These are phyloP conservation scores for Amauroascus niger DNA, from an alignment of 2,329 filamentous ascomycete genomes.

Conservation along the genomic window DNA sequence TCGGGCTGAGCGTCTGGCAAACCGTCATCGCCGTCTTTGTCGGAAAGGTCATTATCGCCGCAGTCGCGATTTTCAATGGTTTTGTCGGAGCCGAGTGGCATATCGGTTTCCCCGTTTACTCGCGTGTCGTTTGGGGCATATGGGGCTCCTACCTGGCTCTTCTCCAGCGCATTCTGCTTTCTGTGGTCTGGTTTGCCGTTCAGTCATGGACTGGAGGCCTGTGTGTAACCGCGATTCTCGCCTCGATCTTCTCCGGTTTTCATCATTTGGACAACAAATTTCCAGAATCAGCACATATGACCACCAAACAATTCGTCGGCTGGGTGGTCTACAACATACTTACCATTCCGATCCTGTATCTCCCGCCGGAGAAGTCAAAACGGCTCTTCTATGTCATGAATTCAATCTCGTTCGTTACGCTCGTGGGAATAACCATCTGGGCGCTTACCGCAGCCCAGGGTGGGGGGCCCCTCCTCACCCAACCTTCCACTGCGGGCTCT, in stretches of 20 bases:
- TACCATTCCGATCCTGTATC: slow-evolving; percentile 35
- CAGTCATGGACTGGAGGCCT: slow-evolving; percentile 24
- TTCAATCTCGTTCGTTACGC: slow-evolving; percentile 6
- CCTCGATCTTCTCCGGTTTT: slow-evolving; percentile 19
- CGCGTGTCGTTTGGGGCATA: slow-evolving; percentile 36
- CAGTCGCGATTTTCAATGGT: slow-evolving; percentile 31
- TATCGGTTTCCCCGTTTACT: slow-evolving; percentile 38
- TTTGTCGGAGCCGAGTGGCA: slow-evolving; percentile 35
- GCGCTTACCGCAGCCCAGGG: slow-evolving; percentile 1
- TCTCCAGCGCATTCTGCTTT: slow-evolving; percentile 34
- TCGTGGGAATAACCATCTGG: slow-evolving; percentile 9
- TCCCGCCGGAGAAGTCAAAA: slow-evolving; percentile 26
- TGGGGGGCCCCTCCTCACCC: slow-evolving; percentile 9
- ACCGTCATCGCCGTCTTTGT: slow-evolving; percentile 20
- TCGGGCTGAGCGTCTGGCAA: slow-evolving; percentile 25
- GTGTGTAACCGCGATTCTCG: slow-evolving; percentile 10
- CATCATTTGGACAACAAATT: slow-evolving; percentile 30
- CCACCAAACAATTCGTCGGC: slow-evolving; percentile 30
- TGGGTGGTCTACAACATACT: slow-evolving; percentile 33
- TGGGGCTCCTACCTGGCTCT: slow-evolving; percentile 34
- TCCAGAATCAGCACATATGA: slow-evolving; percentile 26
- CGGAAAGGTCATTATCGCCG: slow-evolving; percentile 24
- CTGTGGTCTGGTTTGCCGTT: slow-evolving; percentile 33
- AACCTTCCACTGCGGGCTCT: slow-evolving; percentile 11
- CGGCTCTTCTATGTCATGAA: slow-evolving; percentile 11